These are phyloP conservation scores for Didymella exigua DNA, from an alignment of 2,329 filamentous ascomycete genomes.

Conservation along the genomic window DNA sequence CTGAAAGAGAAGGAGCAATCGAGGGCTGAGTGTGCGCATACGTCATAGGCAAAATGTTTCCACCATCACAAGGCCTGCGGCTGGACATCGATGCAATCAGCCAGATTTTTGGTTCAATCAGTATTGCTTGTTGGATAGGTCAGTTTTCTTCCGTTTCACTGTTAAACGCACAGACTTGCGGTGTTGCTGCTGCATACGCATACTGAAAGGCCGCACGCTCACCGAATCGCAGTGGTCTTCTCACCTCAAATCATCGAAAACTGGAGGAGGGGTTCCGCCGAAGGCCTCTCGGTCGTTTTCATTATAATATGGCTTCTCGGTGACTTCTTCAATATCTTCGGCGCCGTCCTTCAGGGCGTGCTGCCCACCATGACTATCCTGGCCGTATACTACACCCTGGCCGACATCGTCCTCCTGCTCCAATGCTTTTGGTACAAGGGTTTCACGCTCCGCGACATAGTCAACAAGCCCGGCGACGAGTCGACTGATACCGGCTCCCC, in stretches of 20 bases:
- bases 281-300: slow-evolving; percentile 89
- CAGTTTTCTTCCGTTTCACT: not conserved
- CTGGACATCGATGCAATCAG: slow-evolving; percentile 89
- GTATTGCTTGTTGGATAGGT: slow-evolving; percentile 91
- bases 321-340: slow-evolving; percentile 95
- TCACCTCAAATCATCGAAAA: slow-evolving; percentile 97
- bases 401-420: slow-evolving; percentile 82
- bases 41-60: slow-evolving; percentile 55
- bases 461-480: slow-evolving; percentile 32
- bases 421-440: slow-evolving; percentile 98
- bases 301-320: slow-evolving; percentile 90
- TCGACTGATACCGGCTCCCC: slow-evolving; percentile 34
- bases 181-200: not conserved
- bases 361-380: slow-evolving; percentile 94
- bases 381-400: slow-evolving; percentile 92
- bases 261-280: slow-evolving; percentile 81
- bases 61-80: slow-evolving; percentile 62
- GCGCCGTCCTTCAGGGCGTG: slow-evolving; percentile 88
- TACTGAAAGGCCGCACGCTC: not conserved
- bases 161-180: not conserved
- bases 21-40: slow-evolving; percentile 19
- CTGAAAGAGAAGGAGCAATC: not conserved
- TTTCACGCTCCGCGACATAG: slow-evolving; percentile 58
- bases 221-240: slow-evolving; percentile 69
- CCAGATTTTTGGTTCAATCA: slow-evolving; percentile 92